A percentile compares a stretch with the other conserved stretches of the same genome.
Conservation (phyloP, 1,284 basidiomycete genomes). For the Phenoliferia sp. region DNA sequence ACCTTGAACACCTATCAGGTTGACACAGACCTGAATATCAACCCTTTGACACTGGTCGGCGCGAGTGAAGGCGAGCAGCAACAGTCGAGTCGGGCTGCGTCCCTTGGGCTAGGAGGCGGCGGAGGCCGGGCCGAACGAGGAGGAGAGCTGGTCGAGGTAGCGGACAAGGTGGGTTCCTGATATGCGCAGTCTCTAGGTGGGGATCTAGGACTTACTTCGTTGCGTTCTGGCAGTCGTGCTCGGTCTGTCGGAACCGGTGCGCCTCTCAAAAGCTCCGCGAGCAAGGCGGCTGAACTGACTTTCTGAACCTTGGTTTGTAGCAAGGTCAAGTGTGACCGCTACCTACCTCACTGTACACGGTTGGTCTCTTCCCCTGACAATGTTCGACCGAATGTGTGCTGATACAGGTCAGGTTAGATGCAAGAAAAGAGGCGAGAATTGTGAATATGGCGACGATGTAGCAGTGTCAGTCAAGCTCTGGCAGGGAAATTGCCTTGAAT, state of each 20-base stretch:
- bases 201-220: neutral
- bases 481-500: neutral
- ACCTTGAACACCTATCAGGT: no score
- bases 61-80: no score
- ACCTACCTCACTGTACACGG: slow-evolving; percentile 22
- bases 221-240: neutral
- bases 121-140: no score
- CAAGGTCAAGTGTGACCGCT: slow-evolving; percentile 8
- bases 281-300: neutral
- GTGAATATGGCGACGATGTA: slow-evolving; percentile 25
- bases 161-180: slow-evolving; percentile 12
- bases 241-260: neutral
- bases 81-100: no score
- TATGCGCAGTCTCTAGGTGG: no score
- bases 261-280: neutral
- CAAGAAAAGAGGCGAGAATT: slow-evolving; percentile 17
- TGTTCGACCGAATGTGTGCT: no score
- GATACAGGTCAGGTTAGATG: no score
- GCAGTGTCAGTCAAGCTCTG: slow-evolving; percentile 13
- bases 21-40: no score
- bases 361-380: no score
- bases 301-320: neutral
- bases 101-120: no score
- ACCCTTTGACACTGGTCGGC: no score
- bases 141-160: slow-evolving; percentile 22